Base-by-base conservation (phyloP, 192 early-diverging fungal species). In the Coemansia aciculifera region DNA sequence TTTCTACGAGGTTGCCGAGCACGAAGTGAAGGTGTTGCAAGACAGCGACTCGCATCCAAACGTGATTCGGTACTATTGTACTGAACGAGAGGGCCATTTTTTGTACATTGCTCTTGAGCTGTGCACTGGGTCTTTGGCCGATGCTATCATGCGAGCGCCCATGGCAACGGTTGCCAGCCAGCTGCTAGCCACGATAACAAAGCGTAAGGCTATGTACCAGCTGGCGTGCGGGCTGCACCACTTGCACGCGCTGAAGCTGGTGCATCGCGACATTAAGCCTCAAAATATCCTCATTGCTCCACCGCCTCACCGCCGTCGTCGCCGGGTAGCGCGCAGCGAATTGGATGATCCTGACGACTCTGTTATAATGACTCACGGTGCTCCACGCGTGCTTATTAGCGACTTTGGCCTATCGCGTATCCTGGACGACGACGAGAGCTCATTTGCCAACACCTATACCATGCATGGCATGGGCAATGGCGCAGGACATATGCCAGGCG, bases 331-430 rank as follows among this genome's bases (percentile, higher is more conserved):
- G 32, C 38, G 21, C 11, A 44, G 51, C 37, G 49, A 64, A 12
- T 40, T 51, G 2, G 64, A 36, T 11, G 69, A 64, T 32, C 61
- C 49, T 21, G 69, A 76, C 21, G 69, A 65, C 51, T 62, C 62
- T 9, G 68, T 75, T 23, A 75, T 73, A 34, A 72, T 72, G 43
- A 67, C 74, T 1, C 71, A 66, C 17, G 70, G 72, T 31, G 68
- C 60, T 9, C 85, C 85, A 68, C 90, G 87, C 59, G 90, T 98
- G 1, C 80, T 98, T 62, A 95, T 99, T 31, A 95, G 95, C 12
- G 97, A 99, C 73, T 99, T 99, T 86, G 97, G 97, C 32, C 84
- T 99, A 62, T 95, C 94, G 49, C 93, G 96, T 65, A 94, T 94
- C 39, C 79, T 99, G 21, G 95, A 94, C 51, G 94, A 93, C 46